Evolutionary conservation across 2,329 filamentous ascomycete species (phyloP).

Genomic region (Phoma sp.): DNA sequence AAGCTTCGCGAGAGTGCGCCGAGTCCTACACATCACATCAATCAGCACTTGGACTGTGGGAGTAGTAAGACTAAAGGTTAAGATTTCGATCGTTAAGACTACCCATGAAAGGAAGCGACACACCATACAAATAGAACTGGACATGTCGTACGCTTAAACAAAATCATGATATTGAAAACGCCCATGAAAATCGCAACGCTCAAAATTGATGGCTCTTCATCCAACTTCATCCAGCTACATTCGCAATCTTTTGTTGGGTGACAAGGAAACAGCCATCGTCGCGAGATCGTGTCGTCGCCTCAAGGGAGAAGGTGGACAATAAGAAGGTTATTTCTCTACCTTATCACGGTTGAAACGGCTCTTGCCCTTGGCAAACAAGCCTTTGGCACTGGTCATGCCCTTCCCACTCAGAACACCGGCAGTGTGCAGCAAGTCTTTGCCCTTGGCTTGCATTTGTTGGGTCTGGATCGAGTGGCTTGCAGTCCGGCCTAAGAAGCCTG

Average conservation of each 20-base stretch:
- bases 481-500: slow-evolving; percentile 29
- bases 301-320: slow-evolving; percentile 21
- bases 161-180: slow-evolving; percentile 27
- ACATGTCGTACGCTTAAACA: slow-evolving; percentile 26
- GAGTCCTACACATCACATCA: slow-evolving; percentile 48
- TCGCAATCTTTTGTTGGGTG: slow-evolving; percentile 15
- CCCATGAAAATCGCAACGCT: slow-evolving; percentile 27
- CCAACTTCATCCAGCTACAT: slow-evolving; percentile 21
- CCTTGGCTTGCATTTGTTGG: slow-evolving; percentile 72
- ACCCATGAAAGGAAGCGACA: slow-evolving; percentile 23
- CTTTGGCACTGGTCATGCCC: slow-evolving; percentile 83
- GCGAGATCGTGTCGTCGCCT: slow-evolving; percentile 14
- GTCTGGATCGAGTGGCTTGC: slow-evolving; percentile 32
- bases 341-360: slow-evolving; percentile 82
- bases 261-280: slow-evolving; percentile 9
- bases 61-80: slow-evolving; percentile 18
- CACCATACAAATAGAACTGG: slow-evolving; percentile 25
- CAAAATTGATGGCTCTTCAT: slow-evolving; percentile 20
- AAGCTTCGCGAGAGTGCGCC: slow-evolving; percentile 39
- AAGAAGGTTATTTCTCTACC: slow-evolving; percentile 78
- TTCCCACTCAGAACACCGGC: slow-evolving; percentile 76
- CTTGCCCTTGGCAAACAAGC: slow-evolving; percentile 87
- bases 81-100: slow-evolving; percentile 40
- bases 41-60: slow-evolving; percentile 43
- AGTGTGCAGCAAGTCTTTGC: slow-evolving; percentile 87